Evolutionary conservation across 345 rosid species (phyloP).

Genomic region (Orychophragmus violaceus): DNA sequence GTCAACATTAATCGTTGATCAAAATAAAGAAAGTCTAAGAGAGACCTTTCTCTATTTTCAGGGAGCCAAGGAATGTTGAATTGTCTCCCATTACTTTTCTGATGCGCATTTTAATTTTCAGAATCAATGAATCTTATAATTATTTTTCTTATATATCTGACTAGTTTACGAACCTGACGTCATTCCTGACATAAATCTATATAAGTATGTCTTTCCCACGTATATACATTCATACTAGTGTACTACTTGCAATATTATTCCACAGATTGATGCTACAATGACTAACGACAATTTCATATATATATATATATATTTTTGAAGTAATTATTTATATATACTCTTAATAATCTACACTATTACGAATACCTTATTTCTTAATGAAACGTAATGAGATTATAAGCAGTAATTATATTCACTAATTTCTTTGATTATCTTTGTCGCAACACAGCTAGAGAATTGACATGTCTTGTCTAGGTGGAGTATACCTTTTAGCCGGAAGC

Average conservation of each 20-base stretch:
- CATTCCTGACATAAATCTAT: slow-evolving; percentile 12
- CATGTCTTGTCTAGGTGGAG: neutral
- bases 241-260: neutral
- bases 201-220: neutral
- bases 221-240: no score
- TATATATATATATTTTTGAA: neutral
- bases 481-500: neutral
- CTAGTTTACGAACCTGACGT: neutral
- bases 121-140: slow-evolving; percentile 9
- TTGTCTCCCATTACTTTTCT: neutral
- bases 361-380: neutral
- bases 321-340: neutral
- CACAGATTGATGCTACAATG: neutral
- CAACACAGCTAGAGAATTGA: neutral
- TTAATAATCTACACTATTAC: no score
- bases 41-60: neutral
- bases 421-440: neutral
- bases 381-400: neutral
- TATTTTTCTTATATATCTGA: neutral
- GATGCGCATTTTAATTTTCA: no score
- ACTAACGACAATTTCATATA: no score
- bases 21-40: neutral
- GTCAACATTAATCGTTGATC: neutral
- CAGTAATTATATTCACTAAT: neutral
- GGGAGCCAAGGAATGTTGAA: neutral